Evolutionary conservation across 2,329 filamentous ascomycete genomes (phyloP), one percentile per base, ranked within the genome.

Genomic region (Fusarium sublunatum): DNA sequence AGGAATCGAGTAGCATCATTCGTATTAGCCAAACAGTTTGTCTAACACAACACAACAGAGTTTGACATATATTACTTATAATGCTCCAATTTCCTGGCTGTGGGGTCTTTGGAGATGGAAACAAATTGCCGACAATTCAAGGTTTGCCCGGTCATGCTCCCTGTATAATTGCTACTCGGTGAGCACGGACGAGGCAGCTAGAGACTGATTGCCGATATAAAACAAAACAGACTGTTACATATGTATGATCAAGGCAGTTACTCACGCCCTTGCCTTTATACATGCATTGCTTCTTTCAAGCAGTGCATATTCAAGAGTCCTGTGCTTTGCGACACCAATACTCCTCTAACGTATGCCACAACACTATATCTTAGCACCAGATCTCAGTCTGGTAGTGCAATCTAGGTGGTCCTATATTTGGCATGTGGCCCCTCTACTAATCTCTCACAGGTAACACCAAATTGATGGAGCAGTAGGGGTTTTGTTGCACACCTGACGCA

Each of bases 71-170:
- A 54, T 60, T 43, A 47, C 19, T 28, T 15, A 43, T n/a, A 13
- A 34, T 34, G 22, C 48, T 36, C 7, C 31, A 24, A 25, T 31
- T 26, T 35, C 38, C 29, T 49, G 25, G 25, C 41, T 35, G 26
- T 29, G 32, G 36, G 32, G 19, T 34, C 32, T 41, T 48, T 60
- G 54, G 32, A 25, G 34, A 25, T 43, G 28, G 36, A 57, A 60
- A 65, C 62, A 56, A 60, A 35, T 46, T 61, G 56, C 53, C 44
- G 51, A 46, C 31, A 41, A 29, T n/a, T n/a, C 41, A 52, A 45
- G 61, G 46, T 34, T 50, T 15, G n/a, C 19, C 46, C 29, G 44
- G 51, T 32, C 53, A 31, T 34, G 40, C 28, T 40, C 47, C 43
- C 15, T 41, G 41, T 29, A 36, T 34, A 8, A 29, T 13, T 41